Base-by-base conservation (phyloP, 345 rosid genomes). In the Bruguiera parviflora region DNA sequence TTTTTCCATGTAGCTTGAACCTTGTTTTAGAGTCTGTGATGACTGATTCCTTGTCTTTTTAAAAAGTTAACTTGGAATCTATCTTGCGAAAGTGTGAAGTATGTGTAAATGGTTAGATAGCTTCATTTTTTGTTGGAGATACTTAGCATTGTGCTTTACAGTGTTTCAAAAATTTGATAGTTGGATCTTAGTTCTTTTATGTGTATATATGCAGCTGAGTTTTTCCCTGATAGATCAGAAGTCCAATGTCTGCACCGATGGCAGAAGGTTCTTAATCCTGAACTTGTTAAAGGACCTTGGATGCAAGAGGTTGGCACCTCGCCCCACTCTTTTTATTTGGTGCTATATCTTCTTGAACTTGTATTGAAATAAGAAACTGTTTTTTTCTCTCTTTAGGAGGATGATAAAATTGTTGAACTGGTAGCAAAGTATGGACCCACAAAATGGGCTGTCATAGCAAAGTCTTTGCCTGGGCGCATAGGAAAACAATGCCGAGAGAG, bases 401-500 rank as follows among this genome's bases (percentile, higher is more conserved):
- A 96, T 79, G 91, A 90, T 21, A 87, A 84, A 78, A 96, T 96
- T 49, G 71, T 84, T 67, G 94, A 88, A 73, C 80, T 96, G 67
- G 99, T 96, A 31, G 55, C 74, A 73, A 85, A 32, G 78, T 84
- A 83, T 67, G 98, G 99, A 31, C 92, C 99, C 70, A 81, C 96
- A 37, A 96, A 92, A 75, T 96, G 99, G 98, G 89, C 98, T 80
- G 84, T 77, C 59, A 96, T 96, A 64, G 89, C 99, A 37, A 88
- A 85, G 80, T 88, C 94, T 78, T 84, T 96, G 75, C 82, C 93
- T 46, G 99, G 98, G 75, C 97, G 98, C 43, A 96, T 96, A 68
- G 99, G 99, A 75, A 96, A 96, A 80, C 99, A 96, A 63, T 96
- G 99, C 70, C 85, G 98, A 66, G 99, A 96, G 77, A 92, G 99